Conservation (phyloP, 2,329 filamentous ascomycete species). For the Aspergillus sojae region DNA sequence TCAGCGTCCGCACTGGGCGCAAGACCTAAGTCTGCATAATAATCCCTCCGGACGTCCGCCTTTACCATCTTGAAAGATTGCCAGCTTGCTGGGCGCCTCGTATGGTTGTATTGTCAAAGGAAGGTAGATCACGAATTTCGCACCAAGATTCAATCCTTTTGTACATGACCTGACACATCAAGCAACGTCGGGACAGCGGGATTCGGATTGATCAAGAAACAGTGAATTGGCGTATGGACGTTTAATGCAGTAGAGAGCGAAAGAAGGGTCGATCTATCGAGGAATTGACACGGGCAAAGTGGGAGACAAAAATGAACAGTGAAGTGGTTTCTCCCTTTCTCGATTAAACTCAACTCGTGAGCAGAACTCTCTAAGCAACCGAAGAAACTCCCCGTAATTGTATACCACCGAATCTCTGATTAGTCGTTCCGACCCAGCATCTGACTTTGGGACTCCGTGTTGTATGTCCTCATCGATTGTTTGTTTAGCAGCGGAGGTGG, state of each 20-base stretch:
- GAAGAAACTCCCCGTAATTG: neutral
- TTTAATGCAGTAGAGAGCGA: neutral
- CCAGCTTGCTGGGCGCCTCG: neutral
- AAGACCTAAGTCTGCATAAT: conserved; percentile 83
- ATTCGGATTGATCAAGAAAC: conserved; percentile 2
- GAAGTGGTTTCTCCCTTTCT: neutral
- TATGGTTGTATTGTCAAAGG: conserved; percentile 12
- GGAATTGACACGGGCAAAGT: neutral
- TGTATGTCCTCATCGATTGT: neutral
- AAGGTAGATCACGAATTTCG: conserved; percentile 16
- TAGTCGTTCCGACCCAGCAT: neutral
- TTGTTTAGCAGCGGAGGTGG: conserved; percentile 1
- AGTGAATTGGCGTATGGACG: neutral
- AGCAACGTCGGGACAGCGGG: conserved; percentile 1
- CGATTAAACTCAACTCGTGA: neutral
- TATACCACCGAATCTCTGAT: neutral
- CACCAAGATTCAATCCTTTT: conserved; percentile 15
- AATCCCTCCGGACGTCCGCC: conserved; percentile 70
- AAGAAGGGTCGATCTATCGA: neutral
- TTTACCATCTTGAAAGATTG: conserved; percentile 62
- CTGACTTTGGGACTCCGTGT: neutral
- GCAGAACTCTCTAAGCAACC: neutral
- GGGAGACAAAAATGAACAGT: neutral
- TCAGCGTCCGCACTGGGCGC: conserved; percentile 66
- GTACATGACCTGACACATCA: conserved; percentile 25